Evolutionary conservation across 345 rosid genomes (phyloP), one percentile per base, ranked within the genome.

Genomic region (Lepidium aucheri): DNA sequence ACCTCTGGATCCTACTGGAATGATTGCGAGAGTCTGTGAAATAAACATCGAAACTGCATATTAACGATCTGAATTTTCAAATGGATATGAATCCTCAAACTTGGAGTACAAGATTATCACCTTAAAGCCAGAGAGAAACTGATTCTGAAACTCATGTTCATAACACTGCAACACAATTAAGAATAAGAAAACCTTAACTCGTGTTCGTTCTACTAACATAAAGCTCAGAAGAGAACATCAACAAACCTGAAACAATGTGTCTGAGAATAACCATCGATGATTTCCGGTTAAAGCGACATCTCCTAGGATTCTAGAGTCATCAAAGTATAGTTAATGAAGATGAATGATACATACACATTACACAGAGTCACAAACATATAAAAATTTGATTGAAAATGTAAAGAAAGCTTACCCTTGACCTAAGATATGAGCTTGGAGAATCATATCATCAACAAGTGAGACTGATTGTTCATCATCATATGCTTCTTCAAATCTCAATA

Each of bases 401-500:
- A 30, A 28, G 32, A 28, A 52, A 59, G 77, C 88, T 59, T 86
- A 93, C 97, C 97, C 96, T 82, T 88, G 90, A 59, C 97, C 91
- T 9, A 86, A 72, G 60, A 84, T 73, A 53, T 82, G 97, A 77
- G 76, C 79, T 60, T 83, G 79, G 14, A 54, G 78, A 79, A 79
- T 81, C 85, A 86, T 75, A 47, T 68, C 78, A 68, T 76, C 75
- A 65, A 85, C 77, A 6, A 84, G n/a, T 54, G 83, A 32, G 36
- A 53, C 74, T 78, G 86, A 72, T 65, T 81, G 75, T 51, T 85
- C 87, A 69, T 84, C 90, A 66, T 30, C 75, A 69, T 84, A 81
- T 28, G 85, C 86, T 72, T 90, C 96, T 80, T 81, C 87, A 76
- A 84, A 51, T 10, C 84, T 86, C 81, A 90, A 55, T 75, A 86